A percentile compares a stretch with the other conserved stretches of the same genome.
Evolutionary conservation across 345 rosid genomes (phyloP).

Genomic region (Viola odorata): DNA sequence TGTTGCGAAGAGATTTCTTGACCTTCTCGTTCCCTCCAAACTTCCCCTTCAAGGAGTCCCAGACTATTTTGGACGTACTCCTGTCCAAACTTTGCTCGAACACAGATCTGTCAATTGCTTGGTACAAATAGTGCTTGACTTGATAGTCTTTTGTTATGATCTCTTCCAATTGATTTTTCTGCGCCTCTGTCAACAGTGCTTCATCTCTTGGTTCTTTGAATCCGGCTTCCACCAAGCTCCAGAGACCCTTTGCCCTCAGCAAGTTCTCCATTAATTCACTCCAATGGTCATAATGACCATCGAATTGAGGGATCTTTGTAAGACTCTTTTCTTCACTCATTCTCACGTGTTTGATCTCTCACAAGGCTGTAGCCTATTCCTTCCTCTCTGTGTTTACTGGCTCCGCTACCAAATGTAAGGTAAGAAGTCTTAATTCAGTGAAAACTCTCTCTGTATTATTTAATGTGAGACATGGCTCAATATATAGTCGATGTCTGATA

Average conservation of each 20-base stretch:
- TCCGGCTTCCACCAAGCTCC: conserved; percentile 9
- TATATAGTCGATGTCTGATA: too few relatives aligned
- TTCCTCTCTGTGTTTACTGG: too few relatives aligned
- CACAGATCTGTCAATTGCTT: conserved; percentile 5
- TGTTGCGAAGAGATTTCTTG: neutral
- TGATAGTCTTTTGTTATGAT: neutral
- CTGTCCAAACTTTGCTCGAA: conserved; percentile 12
- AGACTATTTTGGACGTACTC: conserved; percentile 9
- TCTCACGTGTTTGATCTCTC: neutral
- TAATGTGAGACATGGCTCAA: too few relatives aligned
- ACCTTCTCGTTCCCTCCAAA: too few relatives aligned
- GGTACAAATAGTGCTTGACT: conserved; percentile 1
- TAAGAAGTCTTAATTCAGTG: too few relatives aligned
- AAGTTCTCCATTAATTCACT: conserved; percentile 16
- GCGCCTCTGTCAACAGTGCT: neutral
- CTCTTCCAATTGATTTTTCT: neutral
- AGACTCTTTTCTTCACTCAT: neutral
- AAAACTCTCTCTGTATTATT: too few relatives aligned
- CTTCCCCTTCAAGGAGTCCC: neutral
- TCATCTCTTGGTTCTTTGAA: neutral
- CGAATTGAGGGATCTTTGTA: neutral
- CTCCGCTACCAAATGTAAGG: too few relatives aligned
- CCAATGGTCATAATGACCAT: conserved; percentile 8
- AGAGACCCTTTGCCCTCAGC: neutral
- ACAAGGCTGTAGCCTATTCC: too few relatives aligned